These are phyloP conservation scores for Umbelopsis sp. DNA, from an alignment of 192 early-diverging fungal species.

Conservation along the genomic window DNA sequence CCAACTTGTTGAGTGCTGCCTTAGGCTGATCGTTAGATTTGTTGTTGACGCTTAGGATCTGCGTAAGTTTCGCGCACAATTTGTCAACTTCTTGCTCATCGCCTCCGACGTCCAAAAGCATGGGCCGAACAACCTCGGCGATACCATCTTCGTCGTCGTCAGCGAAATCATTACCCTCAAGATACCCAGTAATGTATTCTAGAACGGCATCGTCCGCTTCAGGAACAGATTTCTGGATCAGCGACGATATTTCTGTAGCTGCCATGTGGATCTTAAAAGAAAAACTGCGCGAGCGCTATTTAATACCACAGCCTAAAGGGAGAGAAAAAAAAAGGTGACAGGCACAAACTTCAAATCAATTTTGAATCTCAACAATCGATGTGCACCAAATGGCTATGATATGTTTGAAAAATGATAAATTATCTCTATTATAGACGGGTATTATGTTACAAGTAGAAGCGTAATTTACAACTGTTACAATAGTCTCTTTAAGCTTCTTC, in stretches of 20 bases:
- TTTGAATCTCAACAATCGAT: too few species aligned
- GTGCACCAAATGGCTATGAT: too few species aligned
- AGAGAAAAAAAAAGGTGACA: not conserved
- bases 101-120: slow-evolving; percentile 72
- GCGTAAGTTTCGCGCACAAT: slow-evolving; percentile 73
- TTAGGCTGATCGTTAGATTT: slow-evolving; percentile 42
- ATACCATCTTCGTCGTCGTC: slow-evolving; percentile 62
- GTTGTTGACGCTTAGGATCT: slow-evolving; percentile 48
- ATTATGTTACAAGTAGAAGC: too few species aligned
- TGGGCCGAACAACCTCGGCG: slow-evolving; percentile 66
- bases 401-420: too few species aligned
- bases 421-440: too few species aligned
- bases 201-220: slow-evolving; percentile 74
- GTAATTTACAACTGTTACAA: too few species aligned
- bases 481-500: too few species aligned
- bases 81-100: slow-evolving; percentile 61
- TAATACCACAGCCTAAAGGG: not conserved
- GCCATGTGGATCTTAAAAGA: slow-evolving; percentile 17
- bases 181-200: slow-evolving; percentile 78
- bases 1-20: slow-evolving; percentile 58
- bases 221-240: slow-evolving; percentile 64
- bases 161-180: slow-evolving; percentile 59
- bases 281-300: slow-evolving; percentile 1
- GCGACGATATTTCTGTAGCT: slow-evolving; percentile 38
- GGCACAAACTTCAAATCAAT: not conserved